These are phyloP conservation scores for Xylaria sp. DNA, from an alignment of 2,329 filamentous ascomycete species.

Conservation along the genomic window DNA sequence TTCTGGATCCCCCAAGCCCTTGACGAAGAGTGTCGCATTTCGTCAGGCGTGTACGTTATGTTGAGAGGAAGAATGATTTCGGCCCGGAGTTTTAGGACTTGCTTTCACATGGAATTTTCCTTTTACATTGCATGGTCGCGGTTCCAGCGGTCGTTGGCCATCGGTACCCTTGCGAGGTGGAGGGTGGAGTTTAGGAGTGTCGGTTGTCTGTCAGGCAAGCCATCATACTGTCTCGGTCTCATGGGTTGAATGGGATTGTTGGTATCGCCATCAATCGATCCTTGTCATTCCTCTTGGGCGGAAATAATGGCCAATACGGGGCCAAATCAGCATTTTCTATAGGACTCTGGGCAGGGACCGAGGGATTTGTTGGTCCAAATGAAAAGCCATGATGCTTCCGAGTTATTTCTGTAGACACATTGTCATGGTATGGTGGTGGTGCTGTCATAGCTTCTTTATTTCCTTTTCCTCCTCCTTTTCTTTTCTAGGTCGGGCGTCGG, in stretches of 20 bases:
- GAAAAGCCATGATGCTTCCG: constrained; percentile 11
- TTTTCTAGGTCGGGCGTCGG: neutral
- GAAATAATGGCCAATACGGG: constrained; percentile 16
- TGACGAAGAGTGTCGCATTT: neutral
- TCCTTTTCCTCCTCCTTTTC: neutral
- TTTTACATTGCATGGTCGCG: constrained; percentile 9
- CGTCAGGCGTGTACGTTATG: constrained; percentile 27
- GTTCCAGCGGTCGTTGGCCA: constrained; percentile 4
- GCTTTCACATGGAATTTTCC: constrained; percentile 11
- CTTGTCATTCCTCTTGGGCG: neutral
- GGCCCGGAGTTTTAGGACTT: constrained; percentile 28
- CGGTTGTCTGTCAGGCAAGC: constrained; percentile 10
- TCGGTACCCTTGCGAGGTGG: neutral
- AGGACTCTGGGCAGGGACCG: constrained; percentile 6
- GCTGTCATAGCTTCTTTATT: neutral
- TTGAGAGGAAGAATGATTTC: constrained; percentile 20
- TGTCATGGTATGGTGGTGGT: neutral
- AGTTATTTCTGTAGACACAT: constrained; percentile 4
- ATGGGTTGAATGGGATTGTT: constrained; percentile 10
- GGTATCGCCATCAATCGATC: neutral
- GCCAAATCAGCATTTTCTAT: constrained; percentile 10
- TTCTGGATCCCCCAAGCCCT: neutral
- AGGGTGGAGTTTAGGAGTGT: constrained; percentile 25
- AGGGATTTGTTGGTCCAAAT: constrained; percentile 8
- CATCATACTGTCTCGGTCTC: neutral